A percentile compares a stretch with the other conserved stretches of the same genome.
Conservation (phyloP, 192 early-diverging fungal genomes). For the Dimargaris verticillata region DNA sequence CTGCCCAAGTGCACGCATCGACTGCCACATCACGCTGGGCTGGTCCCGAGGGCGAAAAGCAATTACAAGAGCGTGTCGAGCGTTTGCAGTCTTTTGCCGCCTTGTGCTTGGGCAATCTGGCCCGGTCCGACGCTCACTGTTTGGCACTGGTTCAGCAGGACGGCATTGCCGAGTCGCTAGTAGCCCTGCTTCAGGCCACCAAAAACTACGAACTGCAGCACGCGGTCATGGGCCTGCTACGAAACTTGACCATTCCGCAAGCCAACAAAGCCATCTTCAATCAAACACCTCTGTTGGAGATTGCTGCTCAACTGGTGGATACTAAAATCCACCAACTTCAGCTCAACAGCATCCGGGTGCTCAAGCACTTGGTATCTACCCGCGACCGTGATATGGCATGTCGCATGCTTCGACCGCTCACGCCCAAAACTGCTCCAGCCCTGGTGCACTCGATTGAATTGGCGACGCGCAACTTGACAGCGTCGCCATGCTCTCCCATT, state of each 20-base stretch:
- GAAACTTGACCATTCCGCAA: constrained; percentile 4
- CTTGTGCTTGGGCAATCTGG: constrained; percentile 2
- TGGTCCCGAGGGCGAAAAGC: background rate
- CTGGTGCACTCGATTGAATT: constrained; percentile 5
- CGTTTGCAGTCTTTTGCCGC: constrained; percentile 8
- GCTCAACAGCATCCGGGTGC: constrained; percentile 4
- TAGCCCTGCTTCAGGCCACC: background rate
- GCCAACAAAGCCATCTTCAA: constrained; percentile 1
- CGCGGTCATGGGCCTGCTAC: constrained; percentile 5
- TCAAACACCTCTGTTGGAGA: background rate
- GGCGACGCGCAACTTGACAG: background rate
- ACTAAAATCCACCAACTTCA: constrained; percentile 6
- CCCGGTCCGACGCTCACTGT: constrained; percentile 3
- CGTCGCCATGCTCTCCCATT: background rate
- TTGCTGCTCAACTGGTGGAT: constrained; percentile 3
- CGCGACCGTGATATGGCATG: too few relatives aligned
- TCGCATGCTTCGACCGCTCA: background rate
- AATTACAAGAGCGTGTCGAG: background rate
- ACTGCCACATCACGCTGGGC: background rate
- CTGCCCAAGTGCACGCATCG: background rate
- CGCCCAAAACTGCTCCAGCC: background rate
- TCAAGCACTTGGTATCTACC: constrained; percentile 2
- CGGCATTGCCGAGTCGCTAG: background rate
- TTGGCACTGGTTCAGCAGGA: background rate
- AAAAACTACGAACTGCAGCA: constrained; percentile 8